Evolutionary conservation across 2,329 filamentous ascomycete genomes (phyloP).

Genomic region (Venturia nashicola): DNA sequence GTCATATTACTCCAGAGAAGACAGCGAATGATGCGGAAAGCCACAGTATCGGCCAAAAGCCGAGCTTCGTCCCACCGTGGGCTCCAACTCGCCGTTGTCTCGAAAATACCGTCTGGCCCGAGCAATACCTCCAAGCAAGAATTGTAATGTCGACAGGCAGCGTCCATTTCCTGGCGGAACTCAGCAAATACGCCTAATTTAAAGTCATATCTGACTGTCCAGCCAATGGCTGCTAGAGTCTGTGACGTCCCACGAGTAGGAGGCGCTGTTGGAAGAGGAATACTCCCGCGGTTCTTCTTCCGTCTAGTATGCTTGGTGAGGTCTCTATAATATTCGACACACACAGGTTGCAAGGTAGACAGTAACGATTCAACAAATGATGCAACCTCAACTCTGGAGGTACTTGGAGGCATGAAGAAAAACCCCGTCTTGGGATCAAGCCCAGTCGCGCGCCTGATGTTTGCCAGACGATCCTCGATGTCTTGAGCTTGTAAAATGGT

Average conservation of each 20-base stretch:
- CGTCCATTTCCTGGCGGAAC: constrained; percentile 86
- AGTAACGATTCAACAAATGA: constrained; percentile 65
- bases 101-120: constrained; percentile 65
- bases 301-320: constrained; percentile 83
- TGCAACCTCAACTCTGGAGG: constrained; percentile 57
- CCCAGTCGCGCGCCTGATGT: constrained; percentile 65
- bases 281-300: constrained; percentile 68
- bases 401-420: constrained; percentile 69
- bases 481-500: constrained; percentile 45
- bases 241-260: constrained; percentile 77
- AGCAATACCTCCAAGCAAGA: constrained; percentile 76
- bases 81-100: constrained; percentile 81
- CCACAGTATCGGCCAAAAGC: constrained; percentile 68
- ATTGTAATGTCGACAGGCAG: constrained; percentile 73
- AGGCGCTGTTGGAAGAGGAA: constrained; percentile 70
- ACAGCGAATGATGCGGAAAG: constrained; percentile 71
- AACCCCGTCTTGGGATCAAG: constrained; percentile 69
- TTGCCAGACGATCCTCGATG: constrained; percentile 64
- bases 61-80: constrained; percentile 87
- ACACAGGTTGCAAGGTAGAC: constrained; percentile 56
- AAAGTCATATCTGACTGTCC: constrained; percentile 91
- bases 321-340: constrained; percentile 86
- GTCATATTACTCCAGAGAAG: constrained; percentile 68
- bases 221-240: constrained; percentile 71
- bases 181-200: constrained; percentile 86